phyloP scores from a whole-genome alignment of 2,329 filamentous ascomycete genomes.

The Epichloe gansuensis region DNA sequence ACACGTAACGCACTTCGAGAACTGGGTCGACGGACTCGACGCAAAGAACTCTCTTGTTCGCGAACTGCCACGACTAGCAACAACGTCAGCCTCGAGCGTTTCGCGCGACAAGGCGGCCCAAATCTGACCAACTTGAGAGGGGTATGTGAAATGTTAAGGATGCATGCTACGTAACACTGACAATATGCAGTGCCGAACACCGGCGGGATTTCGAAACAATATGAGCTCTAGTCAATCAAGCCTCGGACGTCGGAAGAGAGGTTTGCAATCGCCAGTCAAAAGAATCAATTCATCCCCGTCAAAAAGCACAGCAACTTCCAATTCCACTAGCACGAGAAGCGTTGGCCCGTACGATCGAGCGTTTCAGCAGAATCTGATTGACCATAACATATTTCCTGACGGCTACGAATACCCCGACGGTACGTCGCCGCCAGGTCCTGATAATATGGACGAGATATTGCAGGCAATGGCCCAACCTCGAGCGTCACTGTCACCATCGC shows the following conservation, averaged over 20 bases:
- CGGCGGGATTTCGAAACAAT: not conserved
- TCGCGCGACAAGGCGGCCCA: not conserved
- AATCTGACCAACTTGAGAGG: too few species aligned
- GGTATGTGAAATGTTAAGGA: too few species aligned
- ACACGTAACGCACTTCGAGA: too few species aligned
- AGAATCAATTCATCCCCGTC: too few species aligned
- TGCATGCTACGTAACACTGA: not conserved
- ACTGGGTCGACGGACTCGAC: too few species aligned
- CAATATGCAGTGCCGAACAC: not conserved
- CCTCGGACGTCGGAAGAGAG: too few species aligned
- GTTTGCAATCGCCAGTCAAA: too few species aligned
- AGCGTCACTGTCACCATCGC: slow-evolving; percentile 23
- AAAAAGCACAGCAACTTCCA: too few species aligned
- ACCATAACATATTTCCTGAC: slow-evolving; percentile 8
- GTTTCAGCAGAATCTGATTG: slow-evolving; percentile 12
- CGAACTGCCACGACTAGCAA: too few species aligned
- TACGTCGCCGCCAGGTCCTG: slow-evolving; percentile 5
- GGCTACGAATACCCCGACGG: slow-evolving; percentile 9
- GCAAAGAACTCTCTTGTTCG: too few species aligned
- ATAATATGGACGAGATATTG: slow-evolving; percentile 11
- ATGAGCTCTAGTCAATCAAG: not conserved
- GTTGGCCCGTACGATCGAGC: slow-evolving; percentile 10
- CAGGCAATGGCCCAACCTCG: slow-evolving; percentile 5
- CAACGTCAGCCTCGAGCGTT: not conserved
- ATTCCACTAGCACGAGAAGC: slow-evolving; percentile 3